Evolutionary conservation across 2,329 filamentous ascomycete genomes (phyloP).

Genomic region (Microdochium paspali): DNA sequence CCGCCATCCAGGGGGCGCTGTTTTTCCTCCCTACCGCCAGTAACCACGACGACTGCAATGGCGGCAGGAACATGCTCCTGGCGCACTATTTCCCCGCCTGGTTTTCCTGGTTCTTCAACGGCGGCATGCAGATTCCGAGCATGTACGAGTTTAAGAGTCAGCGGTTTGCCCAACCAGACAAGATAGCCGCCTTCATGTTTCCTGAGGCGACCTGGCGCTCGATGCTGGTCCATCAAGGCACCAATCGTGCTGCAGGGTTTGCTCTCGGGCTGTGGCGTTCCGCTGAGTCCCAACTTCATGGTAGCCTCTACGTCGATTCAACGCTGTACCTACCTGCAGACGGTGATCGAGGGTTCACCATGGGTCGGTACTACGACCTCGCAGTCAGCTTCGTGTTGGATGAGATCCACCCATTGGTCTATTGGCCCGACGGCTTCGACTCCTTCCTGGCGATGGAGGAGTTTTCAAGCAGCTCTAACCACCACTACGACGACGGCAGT

Average conservation of each 20-base stretch:
- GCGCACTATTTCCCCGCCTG: constrained; percentile 1
- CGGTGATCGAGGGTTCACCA: neutral
- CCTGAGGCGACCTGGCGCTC: constrained; percentile 1
- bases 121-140: neutral
- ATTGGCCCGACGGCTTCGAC: neutral
- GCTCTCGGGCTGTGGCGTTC: neutral
- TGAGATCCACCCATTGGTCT: neutral
- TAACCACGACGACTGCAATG: neutral
- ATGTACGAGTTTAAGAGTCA: neutral
- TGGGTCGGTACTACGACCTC: neutral
- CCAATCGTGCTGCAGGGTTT: neutral
- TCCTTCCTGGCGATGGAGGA: neutral
- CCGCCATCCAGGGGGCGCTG: constrained; percentile 1
- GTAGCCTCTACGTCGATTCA: neutral
- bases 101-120: neutral
- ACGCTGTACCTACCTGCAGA: neutral
- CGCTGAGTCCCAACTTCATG: neutral
- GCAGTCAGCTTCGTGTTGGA: neutral
- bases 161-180: neutral
- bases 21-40: constrained; percentile 1
- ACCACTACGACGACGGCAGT: too few species aligned
- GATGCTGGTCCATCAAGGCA: constrained; percentile 3
- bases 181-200: neutral
- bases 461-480: too few species aligned
- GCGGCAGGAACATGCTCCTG: constrained; percentile 1